Percentiles rank a stretch among this genome's conserved stretches.
phyloP scores from a whole-genome alignment of 176 grass and related monocot genomes.

The Chloris gayana region DNA sequence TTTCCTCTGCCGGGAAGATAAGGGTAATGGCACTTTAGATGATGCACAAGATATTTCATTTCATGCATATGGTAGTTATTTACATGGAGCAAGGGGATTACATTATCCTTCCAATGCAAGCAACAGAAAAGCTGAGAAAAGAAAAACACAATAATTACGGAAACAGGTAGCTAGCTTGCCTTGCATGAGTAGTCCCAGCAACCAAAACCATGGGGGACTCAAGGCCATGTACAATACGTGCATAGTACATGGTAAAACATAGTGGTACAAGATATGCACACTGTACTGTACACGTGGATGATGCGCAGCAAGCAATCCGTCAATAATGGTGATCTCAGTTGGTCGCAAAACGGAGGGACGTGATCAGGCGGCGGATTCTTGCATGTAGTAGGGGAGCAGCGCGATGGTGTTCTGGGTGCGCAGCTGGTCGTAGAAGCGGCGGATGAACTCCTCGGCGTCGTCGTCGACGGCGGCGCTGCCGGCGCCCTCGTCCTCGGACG shows the following conservation, averaged over 20 bases:
- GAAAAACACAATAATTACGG: not conserved
- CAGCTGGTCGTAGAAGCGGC: constrained; percentile 86
- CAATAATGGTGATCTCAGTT: not conserved
- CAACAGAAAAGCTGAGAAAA: not conserved
- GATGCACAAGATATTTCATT: not conserved
- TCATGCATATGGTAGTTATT: not conserved
- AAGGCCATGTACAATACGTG: constrained; percentile 9
- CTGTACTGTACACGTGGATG: constrained; percentile 13
- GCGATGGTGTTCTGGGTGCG: constrained; percentile 64
- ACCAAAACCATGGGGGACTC: constrained; percentile 40
- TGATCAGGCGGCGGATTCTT: constrained; percentile 39
- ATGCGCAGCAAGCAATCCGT: constrained; percentile 40
- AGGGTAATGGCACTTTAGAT: not conserved
- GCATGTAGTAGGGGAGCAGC: constrained; percentile 51
- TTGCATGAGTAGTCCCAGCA: constrained; percentile 22
- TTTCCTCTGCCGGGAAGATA: not conserved
- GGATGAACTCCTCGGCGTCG: constrained; percentile 95
- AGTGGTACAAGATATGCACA: not conserved
- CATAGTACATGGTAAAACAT: not conserved
- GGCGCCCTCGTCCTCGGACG: constrained; percentile 39
- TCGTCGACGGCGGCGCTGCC: constrained; percentile 58
- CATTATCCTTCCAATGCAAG: too few species aligned
- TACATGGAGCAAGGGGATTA: too few species aligned
- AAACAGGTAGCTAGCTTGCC: too few species aligned
- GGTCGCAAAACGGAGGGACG: too few species aligned